Percentiles rank a stretch among this genome's conserved stretches.
These are phyloP conservation scores for Ceratopteris richardii DNA, from an alignment of 75 land plant species.

Conservation along the genomic window DNA sequence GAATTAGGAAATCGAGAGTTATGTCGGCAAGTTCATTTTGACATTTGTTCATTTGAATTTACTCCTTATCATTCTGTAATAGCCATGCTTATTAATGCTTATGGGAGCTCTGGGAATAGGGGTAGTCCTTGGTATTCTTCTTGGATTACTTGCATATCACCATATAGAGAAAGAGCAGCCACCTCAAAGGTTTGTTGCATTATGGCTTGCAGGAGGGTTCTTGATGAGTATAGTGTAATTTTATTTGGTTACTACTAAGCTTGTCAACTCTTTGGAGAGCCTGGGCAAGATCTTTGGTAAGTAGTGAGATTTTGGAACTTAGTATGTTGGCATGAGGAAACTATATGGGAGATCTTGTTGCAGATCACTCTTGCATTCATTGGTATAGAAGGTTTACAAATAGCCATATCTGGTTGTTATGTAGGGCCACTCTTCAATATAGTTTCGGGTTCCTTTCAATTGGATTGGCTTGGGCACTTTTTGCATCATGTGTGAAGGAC, in stretches of 20 bases:
- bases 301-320: slow-evolving; percentile 71
- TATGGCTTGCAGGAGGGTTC: slow-evolving; percentile 88
- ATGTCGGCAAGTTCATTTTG: neutral
- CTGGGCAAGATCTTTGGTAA: slow-evolving; percentile 67
- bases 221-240: slow-evolving; percentile 90
- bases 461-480: slow-evolving; percentile 65
- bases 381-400: slow-evolving; percentile 82
- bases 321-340: slow-evolving; percentile 97
- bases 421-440: slow-evolving; percentile 96
- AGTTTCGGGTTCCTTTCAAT: slow-evolving; percentile 58
- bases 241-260: slow-evolving; percentile 80
- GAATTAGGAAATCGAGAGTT: neutral
- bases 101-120: slow-evolving; percentile 1
- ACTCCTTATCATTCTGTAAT: neutral
- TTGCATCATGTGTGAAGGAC: slow-evolving; percentile 42
- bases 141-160: slow-evolving; percentile 44
- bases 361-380: slow-evolving; percentile 70
- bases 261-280: slow-evolving; percentile 66
- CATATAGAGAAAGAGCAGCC: slow-evolving; percentile 53
- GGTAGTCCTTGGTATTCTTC: neutral
- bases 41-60: neutral
- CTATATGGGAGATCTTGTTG: slow-evolving; percentile 90
- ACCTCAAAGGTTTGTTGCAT: slow-evolving; percentile 58
- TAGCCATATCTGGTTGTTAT: slow-evolving; percentile 91
- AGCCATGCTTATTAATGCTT: neutral